phyloP scores from a whole-genome alignment of 202 grass and related monocot species.

The Sporobolus alterniflorus region DNA sequence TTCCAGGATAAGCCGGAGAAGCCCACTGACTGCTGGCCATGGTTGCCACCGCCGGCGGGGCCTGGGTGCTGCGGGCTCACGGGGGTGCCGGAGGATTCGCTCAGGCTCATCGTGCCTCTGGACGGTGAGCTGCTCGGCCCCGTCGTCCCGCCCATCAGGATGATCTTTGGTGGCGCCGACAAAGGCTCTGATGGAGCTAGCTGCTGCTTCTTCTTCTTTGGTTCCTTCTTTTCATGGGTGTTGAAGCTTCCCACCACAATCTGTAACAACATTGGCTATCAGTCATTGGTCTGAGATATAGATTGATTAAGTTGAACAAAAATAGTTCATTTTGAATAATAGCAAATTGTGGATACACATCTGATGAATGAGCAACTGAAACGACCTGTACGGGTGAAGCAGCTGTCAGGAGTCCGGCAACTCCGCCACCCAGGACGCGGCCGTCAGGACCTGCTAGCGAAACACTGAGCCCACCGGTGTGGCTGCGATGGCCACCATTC shows the following conservation, averaged over 20 bases:
- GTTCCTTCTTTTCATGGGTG: constrained; percentile 52
- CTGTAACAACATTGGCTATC: no score
- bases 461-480: constrained; percentile 91
- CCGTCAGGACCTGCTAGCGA: constrained; percentile 92
- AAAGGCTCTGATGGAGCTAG: constrained; percentile 34
- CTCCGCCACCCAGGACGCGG: constrained; percentile 87
- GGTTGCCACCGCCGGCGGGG: constrained; percentile 17
- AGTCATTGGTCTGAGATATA: not conserved
- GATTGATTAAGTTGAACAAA: not conserved
- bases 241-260: constrained; percentile 5
- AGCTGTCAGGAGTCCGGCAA: constrained; percentile 85
- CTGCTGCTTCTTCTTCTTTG: constrained; percentile 7
- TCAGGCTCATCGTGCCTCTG: constrained; percentile 50
- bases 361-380: constrained; percentile 1
- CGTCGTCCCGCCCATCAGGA: constrained; percentile 5
- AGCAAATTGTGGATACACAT: not conserved
- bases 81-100: constrained; percentile 58
- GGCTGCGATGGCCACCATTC: constrained; percentile 71
- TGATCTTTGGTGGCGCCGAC: constrained; percentile 40
- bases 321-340: not conserved
- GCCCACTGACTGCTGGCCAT: constrained; percentile 32
- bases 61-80: constrained; percentile 66
- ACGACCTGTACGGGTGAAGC: constrained; percentile 92
- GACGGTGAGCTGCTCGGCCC: constrained; percentile 54
- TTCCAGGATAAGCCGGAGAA: constrained; percentile 64